These are phyloP conservation scores for Scalesia atractyloides DNA, from an alignment of 129 eudicot genomes.

Conservation along the genomic window DNA sequence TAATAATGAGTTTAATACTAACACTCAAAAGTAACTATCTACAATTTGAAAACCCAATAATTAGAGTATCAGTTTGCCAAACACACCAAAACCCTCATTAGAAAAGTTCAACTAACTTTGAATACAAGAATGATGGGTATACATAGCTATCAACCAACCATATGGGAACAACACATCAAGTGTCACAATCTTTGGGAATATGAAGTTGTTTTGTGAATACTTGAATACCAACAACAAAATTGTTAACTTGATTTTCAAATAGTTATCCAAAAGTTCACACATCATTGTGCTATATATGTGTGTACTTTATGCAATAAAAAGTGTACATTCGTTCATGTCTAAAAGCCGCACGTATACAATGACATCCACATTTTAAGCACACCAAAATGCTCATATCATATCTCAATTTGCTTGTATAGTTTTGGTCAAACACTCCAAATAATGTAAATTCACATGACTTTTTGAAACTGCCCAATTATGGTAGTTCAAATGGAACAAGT, in stretches of 20 bases:
- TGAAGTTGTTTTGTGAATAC: conserved; percentile 25
- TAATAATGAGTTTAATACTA: background rate
- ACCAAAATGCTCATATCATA: background rate
- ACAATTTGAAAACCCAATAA: background rate
- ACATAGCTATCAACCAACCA: conserved; percentile 19
- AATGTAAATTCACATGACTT: conserved; percentile 7
- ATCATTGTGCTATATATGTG: no score
- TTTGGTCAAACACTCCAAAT: conserved; percentile 30
- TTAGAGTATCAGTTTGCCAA: background rate
- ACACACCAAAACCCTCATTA: background rate
- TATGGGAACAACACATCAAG: conserved; percentile 17
- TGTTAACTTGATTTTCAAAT: conserved; percentile 1
- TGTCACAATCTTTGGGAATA: conserved; percentile 24
- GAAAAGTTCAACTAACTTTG: background rate
- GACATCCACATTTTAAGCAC: conserved; percentile 9
- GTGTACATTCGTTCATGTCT: background rate
- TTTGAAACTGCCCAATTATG: background rate
- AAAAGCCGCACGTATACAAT: background rate
- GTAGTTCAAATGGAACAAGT: background rate
- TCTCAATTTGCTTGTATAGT: conserved; percentile 17
- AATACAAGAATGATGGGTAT: background rate
- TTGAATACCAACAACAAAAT: conserved; percentile 5
- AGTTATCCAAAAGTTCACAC: background rate
- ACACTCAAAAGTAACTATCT: background rate
- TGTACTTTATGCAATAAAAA: background rate